These are phyloP conservation scores for Aegilops bicornis DNA, from an alignment of 176 grass and related monocot genomes.

Conservation along the genomic window DNA sequence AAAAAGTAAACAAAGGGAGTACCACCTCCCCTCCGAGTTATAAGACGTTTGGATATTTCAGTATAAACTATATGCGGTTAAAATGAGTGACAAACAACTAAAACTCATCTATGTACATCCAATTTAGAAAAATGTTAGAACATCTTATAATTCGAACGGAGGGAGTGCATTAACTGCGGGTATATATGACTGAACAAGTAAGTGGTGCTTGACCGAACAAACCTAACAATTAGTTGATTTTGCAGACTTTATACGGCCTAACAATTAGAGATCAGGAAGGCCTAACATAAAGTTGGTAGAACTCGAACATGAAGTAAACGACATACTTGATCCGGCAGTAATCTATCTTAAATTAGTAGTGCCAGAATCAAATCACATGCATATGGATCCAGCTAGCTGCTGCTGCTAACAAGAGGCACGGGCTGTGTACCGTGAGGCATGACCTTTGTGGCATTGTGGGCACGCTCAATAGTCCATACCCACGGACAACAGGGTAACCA, in stretches of 20 bases:
- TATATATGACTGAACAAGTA: background rate
- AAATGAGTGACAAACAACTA: background rate
- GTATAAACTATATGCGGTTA: too few species aligned
- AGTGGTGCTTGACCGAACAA: background rate
- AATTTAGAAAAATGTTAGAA: background rate
- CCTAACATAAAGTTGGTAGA: background rate
- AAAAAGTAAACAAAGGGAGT: too few species aligned
- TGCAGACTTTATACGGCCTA: background rate
- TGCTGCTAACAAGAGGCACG: background rate
- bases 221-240: background rate
- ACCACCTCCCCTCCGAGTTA: too few species aligned
- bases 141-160: background rate
- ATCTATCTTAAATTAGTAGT: background rate
- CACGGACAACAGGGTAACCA: background rate
- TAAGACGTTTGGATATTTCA: too few species aligned
- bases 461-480: background rate
- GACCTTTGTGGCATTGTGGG: background rate
- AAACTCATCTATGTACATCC: background rate
- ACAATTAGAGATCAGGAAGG: background rate
- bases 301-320: background rate
- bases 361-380: conserved; percentile 13
- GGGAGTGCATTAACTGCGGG: background rate
- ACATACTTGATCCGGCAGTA: background rate
- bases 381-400: background rate
- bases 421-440: background rate